Percentiles rank a stretch among this genome's conserved stretches.
phyloP scores from a whole-genome alignment of 208 protist genomes.

The Leishmania amazonensis region DNA sequence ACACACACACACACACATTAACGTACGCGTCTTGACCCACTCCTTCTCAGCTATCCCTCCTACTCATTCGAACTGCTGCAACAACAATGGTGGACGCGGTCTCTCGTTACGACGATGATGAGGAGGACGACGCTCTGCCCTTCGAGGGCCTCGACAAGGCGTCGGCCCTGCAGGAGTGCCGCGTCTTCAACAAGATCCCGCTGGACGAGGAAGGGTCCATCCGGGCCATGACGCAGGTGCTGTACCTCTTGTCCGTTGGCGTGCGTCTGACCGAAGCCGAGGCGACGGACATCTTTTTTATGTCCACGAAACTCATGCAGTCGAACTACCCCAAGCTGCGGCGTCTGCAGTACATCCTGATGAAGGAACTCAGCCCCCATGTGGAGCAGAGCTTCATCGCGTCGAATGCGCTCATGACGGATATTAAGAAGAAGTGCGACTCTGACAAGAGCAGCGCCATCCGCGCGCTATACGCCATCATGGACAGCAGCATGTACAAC shows the following conservation, averaged over 20 bases:
- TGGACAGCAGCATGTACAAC: constrained; percentile 95
- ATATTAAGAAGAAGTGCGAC: constrained; percentile 96
- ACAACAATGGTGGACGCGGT: constrained; percentile 18
- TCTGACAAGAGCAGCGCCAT: constrained; percentile 94
- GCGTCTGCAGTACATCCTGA: constrained; percentile 97
- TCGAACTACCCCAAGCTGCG: constrained; percentile 95
- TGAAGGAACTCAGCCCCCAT: constrained; percentile 96
- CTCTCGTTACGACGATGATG: constrained; percentile 73
- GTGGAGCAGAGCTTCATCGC: constrained; percentile 98
- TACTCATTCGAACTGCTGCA: not conserved
- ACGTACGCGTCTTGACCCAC: not conserved
- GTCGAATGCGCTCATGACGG: constrained; percentile 96
- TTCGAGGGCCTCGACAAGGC: constrained; percentile 95
- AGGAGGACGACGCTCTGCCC: constrained; percentile 80
- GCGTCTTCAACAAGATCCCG: constrained; percentile 94
- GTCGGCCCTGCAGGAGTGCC: constrained; percentile 94
- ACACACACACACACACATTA: constrained; percentile 5
- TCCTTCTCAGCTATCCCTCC: not conserved
- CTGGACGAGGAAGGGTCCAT: constrained; percentile 90
- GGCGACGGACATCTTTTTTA: constrained; percentile 98
- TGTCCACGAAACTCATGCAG: constrained; percentile 98
- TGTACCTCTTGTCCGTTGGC: constrained; percentile 96
- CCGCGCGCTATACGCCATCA: constrained; percentile 95
- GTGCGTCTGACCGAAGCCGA: constrained; percentile 93
- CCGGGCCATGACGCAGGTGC: constrained; percentile 93